phyloP scores from a whole-genome alignment of 305 asterid genomes.

The Fraxinus paxiana region DNA sequence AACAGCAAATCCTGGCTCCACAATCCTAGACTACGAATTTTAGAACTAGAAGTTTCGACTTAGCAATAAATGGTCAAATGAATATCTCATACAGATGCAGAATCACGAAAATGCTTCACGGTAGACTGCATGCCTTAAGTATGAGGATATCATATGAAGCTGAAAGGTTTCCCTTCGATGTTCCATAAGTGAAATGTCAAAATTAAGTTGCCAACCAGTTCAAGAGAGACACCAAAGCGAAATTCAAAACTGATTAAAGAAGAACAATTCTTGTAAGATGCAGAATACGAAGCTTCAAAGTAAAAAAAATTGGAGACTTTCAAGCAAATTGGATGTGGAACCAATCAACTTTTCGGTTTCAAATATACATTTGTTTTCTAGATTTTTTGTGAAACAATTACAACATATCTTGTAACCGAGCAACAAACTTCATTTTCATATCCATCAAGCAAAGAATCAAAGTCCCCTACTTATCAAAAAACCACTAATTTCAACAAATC shows the following conservation, averaged over 20 bases:
- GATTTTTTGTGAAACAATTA: too few species aligned
- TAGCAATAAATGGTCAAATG: not conserved
- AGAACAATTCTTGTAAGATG: not conserved
- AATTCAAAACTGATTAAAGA: conserved; percentile 59
- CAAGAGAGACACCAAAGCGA: conserved; percentile 72
- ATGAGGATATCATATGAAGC: conserved; percentile 72
- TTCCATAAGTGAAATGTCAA: conserved; percentile 81
- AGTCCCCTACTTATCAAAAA: not conserved
- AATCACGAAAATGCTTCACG: not conserved
- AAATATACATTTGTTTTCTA: too few species aligned
- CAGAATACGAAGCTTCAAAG: not conserved
- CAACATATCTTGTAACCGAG: too few species aligned
- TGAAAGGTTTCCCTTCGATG: conserved; percentile 70
- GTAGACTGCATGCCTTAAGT: conserved; percentile 19
- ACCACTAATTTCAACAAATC: not conserved
- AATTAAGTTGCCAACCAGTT: conserved; percentile 66
- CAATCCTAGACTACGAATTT: not conserved
- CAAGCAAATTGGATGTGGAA: not conserved
- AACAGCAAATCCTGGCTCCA: not conserved
- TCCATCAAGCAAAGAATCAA: not conserved
- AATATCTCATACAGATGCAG: not conserved
- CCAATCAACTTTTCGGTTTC: not conserved
- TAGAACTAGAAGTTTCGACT: not conserved
- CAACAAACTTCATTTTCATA: too few species aligned
- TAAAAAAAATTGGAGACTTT: not conserved